These are phyloP conservation scores for Zymoseptoria pseudotritici DNA, from an alignment of 2,329 filamentous ascomycete species.

Conservation along the genomic window DNA sequence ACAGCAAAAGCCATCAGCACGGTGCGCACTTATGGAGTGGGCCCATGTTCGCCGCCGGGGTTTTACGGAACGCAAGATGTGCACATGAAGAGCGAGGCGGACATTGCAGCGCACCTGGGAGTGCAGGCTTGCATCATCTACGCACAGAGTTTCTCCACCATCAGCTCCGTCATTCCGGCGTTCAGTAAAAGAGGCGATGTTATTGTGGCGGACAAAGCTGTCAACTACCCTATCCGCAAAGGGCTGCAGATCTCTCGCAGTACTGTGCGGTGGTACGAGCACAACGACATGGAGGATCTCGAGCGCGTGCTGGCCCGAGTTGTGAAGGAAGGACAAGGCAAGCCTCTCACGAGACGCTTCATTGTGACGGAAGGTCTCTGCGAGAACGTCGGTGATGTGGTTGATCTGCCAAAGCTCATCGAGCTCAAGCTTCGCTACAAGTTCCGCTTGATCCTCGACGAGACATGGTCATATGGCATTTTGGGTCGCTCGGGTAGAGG, in stretches of 20 bases:
- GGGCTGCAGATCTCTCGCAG: slow-evolving; percentile 89
- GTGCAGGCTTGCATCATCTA: slow-evolving; percentile 89
- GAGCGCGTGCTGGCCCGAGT: slow-evolving; percentile 79
- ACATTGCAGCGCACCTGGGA: slow-evolving; percentile 84
- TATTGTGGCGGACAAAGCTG: slow-evolving; percentile 87
- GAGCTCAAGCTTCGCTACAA: slow-evolving; percentile 95
- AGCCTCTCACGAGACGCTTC: slow-evolving; percentile 84
- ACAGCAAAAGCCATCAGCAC: slow-evolving; percentile 94
- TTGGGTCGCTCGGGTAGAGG: slow-evolving; percentile 86
- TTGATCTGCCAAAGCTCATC: slow-evolving; percentile 79
- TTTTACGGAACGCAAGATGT: slow-evolving; percentile 99
- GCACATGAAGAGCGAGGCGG: slow-evolving; percentile 91
- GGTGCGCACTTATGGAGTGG: slow-evolving; percentile 89
- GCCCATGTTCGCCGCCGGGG: slow-evolving; percentile 89
- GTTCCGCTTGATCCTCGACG: slow-evolving; percentile 93
- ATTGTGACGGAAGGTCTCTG: slow-evolving; percentile 95
- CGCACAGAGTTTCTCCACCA: slow-evolving; percentile 90
- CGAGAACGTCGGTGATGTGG: slow-evolving; percentile 79
- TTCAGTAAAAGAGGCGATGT: slow-evolving; percentile 97
- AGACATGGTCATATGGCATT: slow-evolving; percentile 95
- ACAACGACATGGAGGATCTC: slow-evolving; percentile 92
- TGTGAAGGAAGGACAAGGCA: slow-evolving; percentile 78
- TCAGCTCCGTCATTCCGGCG: slow-evolving; percentile 91
- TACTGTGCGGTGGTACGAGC: slow-evolving; percentile 87
- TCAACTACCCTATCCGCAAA: slow-evolving; percentile 90